Percentiles rank a stretch among this genome's conserved stretches.
These are phyloP conservation scores for Picea glauca DNA, from an alignment of 75 land plant species.

Conservation along the genomic window DNA sequence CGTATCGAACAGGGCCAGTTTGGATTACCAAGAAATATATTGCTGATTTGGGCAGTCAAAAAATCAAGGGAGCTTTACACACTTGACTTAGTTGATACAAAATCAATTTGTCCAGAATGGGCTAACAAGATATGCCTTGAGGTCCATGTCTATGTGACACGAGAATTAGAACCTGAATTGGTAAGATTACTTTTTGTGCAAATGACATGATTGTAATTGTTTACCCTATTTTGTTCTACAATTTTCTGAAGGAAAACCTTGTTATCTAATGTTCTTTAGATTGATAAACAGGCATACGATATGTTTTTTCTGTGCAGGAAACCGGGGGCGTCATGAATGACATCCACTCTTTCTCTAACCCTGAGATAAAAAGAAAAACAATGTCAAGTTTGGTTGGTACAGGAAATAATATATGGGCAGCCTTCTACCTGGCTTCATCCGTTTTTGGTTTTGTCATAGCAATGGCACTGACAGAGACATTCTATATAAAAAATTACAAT, in stretches of 20 bases:
- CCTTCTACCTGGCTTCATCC: conserved; percentile 33
- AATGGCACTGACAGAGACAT: conserved; percentile 28
- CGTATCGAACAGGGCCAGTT: conserved; percentile 36
- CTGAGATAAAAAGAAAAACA: conserved; percentile 13
- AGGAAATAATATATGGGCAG: conserved; percentile 49
- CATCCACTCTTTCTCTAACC: conserved; percentile 8
- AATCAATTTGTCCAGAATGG: conserved; percentile 44
- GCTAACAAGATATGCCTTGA: conserved; percentile 52
- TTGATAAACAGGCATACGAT: conserved; percentile 17
- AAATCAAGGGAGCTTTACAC: conserved; percentile 66
- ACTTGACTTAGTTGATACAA: conserved; percentile 42
- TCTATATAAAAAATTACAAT: conserved; percentile 30
- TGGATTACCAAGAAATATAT: conserved; percentile 54
- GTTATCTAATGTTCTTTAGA: conserved; percentile 3
- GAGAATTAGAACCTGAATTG: conserved; percentile 23
- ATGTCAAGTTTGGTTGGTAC: conserved; percentile 73
- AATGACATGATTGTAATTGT: conserved; percentile 8
- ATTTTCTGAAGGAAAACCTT: conserved; percentile 17
- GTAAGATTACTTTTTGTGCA: conserved; percentile 9
- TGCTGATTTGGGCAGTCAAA: conserved; percentile 82
- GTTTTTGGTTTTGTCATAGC: conserved; percentile 44
- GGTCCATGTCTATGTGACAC: conserved; percentile 44
- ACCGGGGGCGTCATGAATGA: conserved; percentile 17
- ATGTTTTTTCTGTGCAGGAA: conserved; percentile 32
- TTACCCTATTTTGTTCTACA: background rate